phyloP scores from a whole-genome alignment of 345 rosid species.

The Ceriops tagal region DNA sequence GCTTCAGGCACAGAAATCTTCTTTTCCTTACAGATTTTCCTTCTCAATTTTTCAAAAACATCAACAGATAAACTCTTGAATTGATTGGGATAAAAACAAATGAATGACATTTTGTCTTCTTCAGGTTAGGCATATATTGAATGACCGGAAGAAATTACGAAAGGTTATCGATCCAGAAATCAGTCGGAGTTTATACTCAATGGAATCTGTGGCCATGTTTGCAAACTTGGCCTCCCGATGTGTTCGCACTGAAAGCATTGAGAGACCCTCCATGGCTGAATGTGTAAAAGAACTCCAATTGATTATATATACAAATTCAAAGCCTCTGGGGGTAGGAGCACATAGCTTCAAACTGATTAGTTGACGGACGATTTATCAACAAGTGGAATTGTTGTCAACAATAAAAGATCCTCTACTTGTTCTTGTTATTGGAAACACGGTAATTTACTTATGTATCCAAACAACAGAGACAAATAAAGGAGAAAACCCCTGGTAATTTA shows the following conservation, averaged over 20 bases:
- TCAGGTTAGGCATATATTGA: constrained; percentile 81
- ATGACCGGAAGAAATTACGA: constrained; percentile 71
- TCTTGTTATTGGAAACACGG: constrained; percentile 4
- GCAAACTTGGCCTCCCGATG: constrained; percentile 94
- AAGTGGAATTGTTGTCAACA: not conserved
- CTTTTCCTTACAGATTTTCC: constrained; percentile 5
- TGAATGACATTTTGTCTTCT: constrained; percentile 19
- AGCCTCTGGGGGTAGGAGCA: constrained; percentile 52
- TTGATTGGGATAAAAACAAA: constrained; percentile 10
- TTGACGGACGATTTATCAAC: constrained; percentile 20
- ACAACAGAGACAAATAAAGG: not conserved
- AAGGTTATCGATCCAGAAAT: constrained; percentile 85
- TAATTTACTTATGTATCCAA: not conserved
- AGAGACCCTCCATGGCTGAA: constrained; percentile 79
- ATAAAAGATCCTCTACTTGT: constrained; percentile 17
- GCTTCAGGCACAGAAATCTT: constrained; percentile 56
- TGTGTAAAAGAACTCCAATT: constrained; percentile 81
- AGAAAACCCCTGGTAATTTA: constrained; percentile 4
- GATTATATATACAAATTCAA: constrained; percentile 61
- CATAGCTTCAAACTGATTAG: constrained; percentile 55
- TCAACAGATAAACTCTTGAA: constrained; percentile 1
- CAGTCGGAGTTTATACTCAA: constrained; percentile 58
- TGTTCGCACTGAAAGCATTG: constrained; percentile 75
- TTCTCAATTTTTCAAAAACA: constrained; percentile 13
- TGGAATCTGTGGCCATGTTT: constrained; percentile 83